A percentile compares a stretch with the other conserved stretches of the same genome.
These are phyloP conservation scores for Ceratocystis albifundus DNA, from an alignment of 2,329 filamentous ascomycete species.

Conservation along the genomic window DNA sequence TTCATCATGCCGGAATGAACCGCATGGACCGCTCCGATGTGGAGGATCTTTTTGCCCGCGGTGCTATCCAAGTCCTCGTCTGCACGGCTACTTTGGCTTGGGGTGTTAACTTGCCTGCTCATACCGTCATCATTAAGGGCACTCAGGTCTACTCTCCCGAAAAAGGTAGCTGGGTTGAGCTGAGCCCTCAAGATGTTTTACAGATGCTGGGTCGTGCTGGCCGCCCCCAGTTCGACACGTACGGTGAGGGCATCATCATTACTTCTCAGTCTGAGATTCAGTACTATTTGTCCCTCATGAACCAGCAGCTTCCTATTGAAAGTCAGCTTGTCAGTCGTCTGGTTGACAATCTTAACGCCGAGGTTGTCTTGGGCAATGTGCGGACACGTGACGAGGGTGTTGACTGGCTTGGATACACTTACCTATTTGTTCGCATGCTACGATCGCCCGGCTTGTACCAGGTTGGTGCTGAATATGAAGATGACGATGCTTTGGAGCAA, in stretches of 20 bases:
- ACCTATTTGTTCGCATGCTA: conserved; percentile 95
- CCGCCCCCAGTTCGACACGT: conserved; percentile 91
- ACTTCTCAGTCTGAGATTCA: conserved; percentile 91
- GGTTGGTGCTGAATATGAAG: conserved; percentile 89
- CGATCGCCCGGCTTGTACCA: conserved; percentile 90
- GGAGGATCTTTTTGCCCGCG: conserved; percentile 85
- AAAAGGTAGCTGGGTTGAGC: conserved; percentile 95
- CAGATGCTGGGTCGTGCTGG: conserved; percentile 98
- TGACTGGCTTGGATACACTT: conserved; percentile 98
- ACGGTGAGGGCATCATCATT: conserved; percentile 97
- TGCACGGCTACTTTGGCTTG: conserved; percentile 97
- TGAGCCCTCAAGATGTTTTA: conserved; percentile 92
- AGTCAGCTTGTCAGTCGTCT: conserved; percentile 88
- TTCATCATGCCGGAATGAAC: conserved; percentile 96
- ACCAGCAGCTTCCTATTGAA: conserved; percentile 94
- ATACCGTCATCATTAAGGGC: conserved; percentile 98
- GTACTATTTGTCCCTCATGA: conserved; percentile 92
- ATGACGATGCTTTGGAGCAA: conserved; percentile 83
- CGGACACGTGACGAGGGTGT: conserved; percentile 87
- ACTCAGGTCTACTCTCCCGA: conserved; percentile 97
- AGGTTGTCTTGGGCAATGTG: conserved; percentile 88
- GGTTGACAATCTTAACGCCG: conserved; percentile 91
- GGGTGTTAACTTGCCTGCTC: conserved; percentile 96
- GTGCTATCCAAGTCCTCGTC: conserved; percentile 85
- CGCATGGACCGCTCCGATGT: conserved; percentile 89